These are phyloP conservation scores for Nakazawaea sp. DNA, from an alignment of 805 yeast species.

Conservation along the genomic window DNA sequence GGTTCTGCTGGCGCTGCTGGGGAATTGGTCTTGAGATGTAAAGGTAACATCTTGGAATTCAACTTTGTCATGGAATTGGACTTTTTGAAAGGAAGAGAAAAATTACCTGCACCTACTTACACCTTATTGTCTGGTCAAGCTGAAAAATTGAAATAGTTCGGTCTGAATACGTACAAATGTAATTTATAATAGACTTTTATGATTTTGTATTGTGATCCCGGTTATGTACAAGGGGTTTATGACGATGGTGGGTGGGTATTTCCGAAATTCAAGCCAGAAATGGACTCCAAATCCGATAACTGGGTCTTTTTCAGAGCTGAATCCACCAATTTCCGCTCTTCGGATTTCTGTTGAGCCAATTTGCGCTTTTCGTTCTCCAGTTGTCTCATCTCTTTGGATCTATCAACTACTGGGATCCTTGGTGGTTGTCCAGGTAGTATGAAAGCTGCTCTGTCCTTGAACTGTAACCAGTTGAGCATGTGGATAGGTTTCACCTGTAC, in stretches of 20 bases:
- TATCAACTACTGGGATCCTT: slow-evolving; percentile 23
- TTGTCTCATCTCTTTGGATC: neutral
- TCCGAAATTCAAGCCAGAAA: slow-evolving; percentile 16
- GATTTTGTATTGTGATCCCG: no score
- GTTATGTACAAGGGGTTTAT: no score
- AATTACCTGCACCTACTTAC: slow-evolving; percentile 79
- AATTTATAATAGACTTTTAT: no score
- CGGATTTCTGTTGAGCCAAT: slow-evolving; percentile 34
- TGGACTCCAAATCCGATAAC: slow-evolving; percentile 25
- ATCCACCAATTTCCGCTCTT: slow-evolving; percentile 15
- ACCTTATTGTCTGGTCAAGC: slow-evolving; percentile 82
- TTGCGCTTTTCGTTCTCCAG: slow-evolving; percentile 18
- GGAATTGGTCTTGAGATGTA: slow-evolving; percentile 59
- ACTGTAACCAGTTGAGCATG: slow-evolving; percentile 76
- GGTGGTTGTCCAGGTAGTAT: slow-evolving; percentile 32
- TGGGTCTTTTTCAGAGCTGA: slow-evolving; percentile 27
- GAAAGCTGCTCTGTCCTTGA: slow-evolving; percentile 68
- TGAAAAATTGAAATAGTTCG: slow-evolving; percentile 31
- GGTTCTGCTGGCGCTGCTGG: slow-evolving; percentile 97
- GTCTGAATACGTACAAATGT: no score
- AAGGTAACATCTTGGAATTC: slow-evolving; percentile 73
- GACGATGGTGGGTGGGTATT: no score
- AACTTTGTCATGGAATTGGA: slow-evolving; percentile 90
- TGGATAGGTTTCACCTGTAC: slow-evolving; percentile 68
- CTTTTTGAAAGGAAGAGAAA: slow-evolving; percentile 89